Conservation (phyloP, 108 stramenopile genomes). For the Licmophora abbreviata region DNA sequence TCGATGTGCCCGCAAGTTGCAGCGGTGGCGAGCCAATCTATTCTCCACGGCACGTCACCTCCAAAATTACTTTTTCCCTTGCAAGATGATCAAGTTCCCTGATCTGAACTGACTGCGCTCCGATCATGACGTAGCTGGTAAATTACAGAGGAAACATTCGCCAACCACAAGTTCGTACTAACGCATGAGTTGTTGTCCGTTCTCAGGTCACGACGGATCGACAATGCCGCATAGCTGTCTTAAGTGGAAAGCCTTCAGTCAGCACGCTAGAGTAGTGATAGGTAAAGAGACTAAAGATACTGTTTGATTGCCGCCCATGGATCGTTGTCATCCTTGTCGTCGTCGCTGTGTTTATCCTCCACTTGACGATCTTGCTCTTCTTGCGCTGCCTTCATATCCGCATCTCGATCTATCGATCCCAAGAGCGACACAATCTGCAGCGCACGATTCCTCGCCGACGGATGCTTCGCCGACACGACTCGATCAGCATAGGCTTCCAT, state of each 20-base stretch:
- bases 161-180: neutral
- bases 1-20: constrained; percentile 12
- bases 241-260: neutral
- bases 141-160: neutral
- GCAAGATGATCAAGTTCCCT: constrained; percentile 3
- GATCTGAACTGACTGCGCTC: constrained; percentile 5
- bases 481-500: constrained; percentile 53
- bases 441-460: constrained; percentile 61
- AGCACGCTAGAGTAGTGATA: neutral
- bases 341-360: constrained; percentile 12
- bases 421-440: constrained; percentile 61
- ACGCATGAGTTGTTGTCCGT: constrained; percentile 2
- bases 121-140: neutral
- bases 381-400: constrained; percentile 17
- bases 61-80: constrained; percentile 9
- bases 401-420: constrained; percentile 45
- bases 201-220: too few species aligned
- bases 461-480: constrained; percentile 28
- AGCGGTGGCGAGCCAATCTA: constrained; percentile 10
- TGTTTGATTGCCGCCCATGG: constrained; percentile 62
- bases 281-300: constrained; percentile 3
- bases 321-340: constrained; percentile 41
- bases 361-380: constrained; percentile 4
- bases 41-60: constrained; percentile 3
- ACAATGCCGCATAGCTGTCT: neutral